Percentiles rank a stretch among this genome's conserved stretches.
These are phyloP conservation scores for Colletotrichum musicola DNA, from an alignment of 2,329 filamentous ascomycete genomes.

Conservation along the genomic window DNA sequence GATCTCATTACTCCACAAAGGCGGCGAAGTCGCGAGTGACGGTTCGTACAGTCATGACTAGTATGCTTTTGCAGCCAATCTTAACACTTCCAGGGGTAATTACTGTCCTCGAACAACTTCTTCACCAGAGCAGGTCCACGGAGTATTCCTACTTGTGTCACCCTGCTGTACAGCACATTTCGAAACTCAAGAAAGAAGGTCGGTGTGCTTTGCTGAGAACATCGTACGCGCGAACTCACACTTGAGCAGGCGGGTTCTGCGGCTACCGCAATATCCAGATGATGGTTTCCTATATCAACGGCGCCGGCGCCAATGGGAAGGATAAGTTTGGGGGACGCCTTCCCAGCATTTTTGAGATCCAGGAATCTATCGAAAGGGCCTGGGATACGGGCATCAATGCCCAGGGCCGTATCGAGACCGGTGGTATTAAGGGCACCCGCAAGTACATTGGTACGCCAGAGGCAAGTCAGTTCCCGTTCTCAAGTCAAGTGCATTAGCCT, in stretches of 20 bases:
- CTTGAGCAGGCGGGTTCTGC: conserved; percentile 80
- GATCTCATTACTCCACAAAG: conserved; percentile 69
- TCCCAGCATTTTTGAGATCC: conserved; percentile 84
- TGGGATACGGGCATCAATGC: conserved; percentile 89
- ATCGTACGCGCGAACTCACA: background rate
- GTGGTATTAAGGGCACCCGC: conserved; percentile 86
- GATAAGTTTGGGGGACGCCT: conserved; percentile 71
- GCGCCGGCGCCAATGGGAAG: conserved; percentile 66
- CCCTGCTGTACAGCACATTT: conserved; percentile 80
- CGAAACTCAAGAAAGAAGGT: conserved; percentile 83
- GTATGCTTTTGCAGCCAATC: conserved; percentile 42
- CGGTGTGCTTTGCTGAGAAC: conserved; percentile 26
- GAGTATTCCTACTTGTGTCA: conserved; percentile 84
- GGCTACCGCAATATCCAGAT: conserved; percentile 97
- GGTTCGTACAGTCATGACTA: conserved; percentile 53
- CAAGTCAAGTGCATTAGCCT: background rate
- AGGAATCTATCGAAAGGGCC: conserved; percentile 86
- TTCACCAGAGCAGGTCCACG: conserved; percentile 74
- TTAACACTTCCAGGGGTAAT: conserved; percentile 68
- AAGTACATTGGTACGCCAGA: conserved; percentile 97
- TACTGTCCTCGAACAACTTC: conserved; percentile 71
- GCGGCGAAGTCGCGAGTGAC: conserved; percentile 66
- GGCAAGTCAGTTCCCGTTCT: conserved; percentile 60
- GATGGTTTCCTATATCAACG: conserved; percentile 82
- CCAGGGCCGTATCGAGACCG: conserved; percentile 82